phyloP scores from a whole-genome alignment of 768 basidiomycete species.

The Ephemerocybe angulata region DNA sequence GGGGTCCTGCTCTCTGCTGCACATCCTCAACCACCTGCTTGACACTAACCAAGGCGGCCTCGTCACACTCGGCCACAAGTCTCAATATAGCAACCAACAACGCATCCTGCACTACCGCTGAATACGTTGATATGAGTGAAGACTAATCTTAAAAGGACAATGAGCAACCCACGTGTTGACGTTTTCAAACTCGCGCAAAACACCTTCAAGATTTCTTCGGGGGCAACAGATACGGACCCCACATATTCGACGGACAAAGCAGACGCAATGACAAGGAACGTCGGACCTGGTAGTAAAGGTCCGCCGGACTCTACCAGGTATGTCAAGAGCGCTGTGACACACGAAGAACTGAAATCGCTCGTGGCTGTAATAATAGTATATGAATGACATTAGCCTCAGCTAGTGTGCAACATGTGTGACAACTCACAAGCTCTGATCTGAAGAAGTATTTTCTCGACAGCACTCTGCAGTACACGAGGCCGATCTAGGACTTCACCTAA shows the following conservation, averaged over 20 bases:
- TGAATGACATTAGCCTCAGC: constrained; percentile 4
- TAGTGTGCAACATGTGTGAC: not conserved
- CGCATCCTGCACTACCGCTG: constrained; percentile 72
- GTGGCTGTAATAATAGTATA: constrained; percentile 39
- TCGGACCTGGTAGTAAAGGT: constrained; percentile 32
- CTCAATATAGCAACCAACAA: constrained; percentile 71
- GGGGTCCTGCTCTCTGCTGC: constrained; percentile 42
- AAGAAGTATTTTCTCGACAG: constrained; percentile 53
- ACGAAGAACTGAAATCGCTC: constrained; percentile 38
- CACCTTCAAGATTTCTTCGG: constrained; percentile 11
- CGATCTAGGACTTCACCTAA: constrained; percentile 33
- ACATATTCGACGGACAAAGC: constrained; percentile 29
- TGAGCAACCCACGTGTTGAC: constrained; percentile 15
- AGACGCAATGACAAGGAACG: constrained; percentile 40
- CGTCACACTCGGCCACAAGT: constrained; percentile 51
- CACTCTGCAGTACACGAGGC: constrained; percentile 48
- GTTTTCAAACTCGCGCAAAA: constrained; percentile 19
- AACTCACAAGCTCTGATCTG: constrained; percentile 48
- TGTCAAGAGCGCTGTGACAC: constrained; percentile 43
- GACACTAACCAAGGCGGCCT: constrained; percentile 47
- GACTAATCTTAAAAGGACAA: no score
- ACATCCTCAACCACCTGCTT: constrained; percentile 39
- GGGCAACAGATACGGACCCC: constrained; percentile 13
- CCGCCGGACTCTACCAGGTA: constrained; percentile 41
- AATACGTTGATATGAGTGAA: constrained; percentile 9